These are phyloP conservation scores for Malassezia restricta DNA, from an alignment of 1,284 basidiomycete species.

Conservation along the genomic window DNA sequence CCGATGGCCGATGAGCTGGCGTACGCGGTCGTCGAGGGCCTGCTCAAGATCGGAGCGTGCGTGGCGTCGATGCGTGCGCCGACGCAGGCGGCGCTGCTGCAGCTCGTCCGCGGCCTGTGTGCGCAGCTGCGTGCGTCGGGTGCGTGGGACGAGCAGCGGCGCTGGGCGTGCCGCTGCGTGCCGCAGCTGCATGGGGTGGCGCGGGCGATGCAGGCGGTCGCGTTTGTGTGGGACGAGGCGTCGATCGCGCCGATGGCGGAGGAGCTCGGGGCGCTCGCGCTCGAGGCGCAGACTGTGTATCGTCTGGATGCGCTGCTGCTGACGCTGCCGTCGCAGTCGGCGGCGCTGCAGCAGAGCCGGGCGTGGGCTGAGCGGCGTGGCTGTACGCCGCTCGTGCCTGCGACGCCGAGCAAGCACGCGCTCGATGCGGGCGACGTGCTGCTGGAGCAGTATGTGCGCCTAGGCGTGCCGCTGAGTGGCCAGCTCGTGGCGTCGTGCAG, in stretches of 20 bases:
- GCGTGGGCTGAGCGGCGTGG: constrained; percentile 19
- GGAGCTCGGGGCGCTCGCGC: constrained; percentile 55
- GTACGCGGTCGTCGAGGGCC: constrained; percentile 29
- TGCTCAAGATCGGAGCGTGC: constrained; percentile 56
- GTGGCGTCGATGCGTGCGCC: constrained; percentile 52
- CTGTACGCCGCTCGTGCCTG: constrained; percentile 17
- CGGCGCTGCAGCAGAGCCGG: constrained; percentile 47
- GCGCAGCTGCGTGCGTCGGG: neutral
- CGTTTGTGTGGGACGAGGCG: constrained; percentile 60
- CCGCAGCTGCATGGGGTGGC: constrained; percentile 77
- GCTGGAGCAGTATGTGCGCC: constrained; percentile 62
- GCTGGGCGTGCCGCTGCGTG: constrained; percentile 48
- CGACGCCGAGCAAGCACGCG: constrained; percentile 4
- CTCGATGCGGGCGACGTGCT: constrained; percentile 50
- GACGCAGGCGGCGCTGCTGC: constrained; percentile 49
- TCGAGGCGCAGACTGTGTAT: constrained; percentile 54
- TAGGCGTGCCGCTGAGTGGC: constrained; percentile 66
- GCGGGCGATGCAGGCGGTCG: constrained; percentile 65
- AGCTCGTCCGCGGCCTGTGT: constrained; percentile 1
- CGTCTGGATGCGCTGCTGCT: constrained; percentile 50
- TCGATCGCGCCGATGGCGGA: constrained; percentile 58
- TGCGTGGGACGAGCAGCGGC: neutral
- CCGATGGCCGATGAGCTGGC: constrained; percentile 39
- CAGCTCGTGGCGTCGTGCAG: constrained; percentile 76
- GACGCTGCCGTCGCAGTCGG: constrained; percentile 43